Evolutionary conservation across 1,284 basidiomycete species (phyloP).

Genomic region (Rhodotorula glutinis): DNA sequence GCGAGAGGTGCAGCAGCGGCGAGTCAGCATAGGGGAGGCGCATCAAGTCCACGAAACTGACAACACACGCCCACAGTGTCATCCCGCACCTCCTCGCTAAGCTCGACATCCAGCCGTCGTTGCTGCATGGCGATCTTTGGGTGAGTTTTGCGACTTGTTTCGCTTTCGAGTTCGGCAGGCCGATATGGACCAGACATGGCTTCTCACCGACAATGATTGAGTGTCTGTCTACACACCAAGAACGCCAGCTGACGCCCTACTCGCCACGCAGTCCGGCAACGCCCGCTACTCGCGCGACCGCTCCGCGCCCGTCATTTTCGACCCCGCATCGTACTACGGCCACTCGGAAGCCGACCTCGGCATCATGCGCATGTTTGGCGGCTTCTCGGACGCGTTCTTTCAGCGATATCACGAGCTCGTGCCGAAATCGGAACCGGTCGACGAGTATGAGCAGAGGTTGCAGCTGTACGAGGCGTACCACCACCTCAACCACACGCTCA

Average conservation of each 20-base stretch:
- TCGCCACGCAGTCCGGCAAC: conserved; percentile 16
- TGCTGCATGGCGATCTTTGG: conserved; percentile 36
- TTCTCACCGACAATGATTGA: no score
- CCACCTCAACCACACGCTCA: conserved; percentile 27
- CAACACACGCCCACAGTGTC: background rate
- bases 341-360: conserved; percentile 28
- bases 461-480: conserved; percentile 31
- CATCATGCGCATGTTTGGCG: conserved; percentile 32
- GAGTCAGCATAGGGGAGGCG: background rate
- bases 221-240: background rate
- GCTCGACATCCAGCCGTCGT: conserved; percentile 23
- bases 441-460: conserved; percentile 26
- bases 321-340: conserved; percentile 31
- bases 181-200: no score
- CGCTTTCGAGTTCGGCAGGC: no score
- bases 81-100: conserved; percentile 17
- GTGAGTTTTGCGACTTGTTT: no score
- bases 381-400: conserved; percentile 21
- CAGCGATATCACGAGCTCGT: conserved; percentile 16
- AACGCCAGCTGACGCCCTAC: background rate
- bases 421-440: conserved; percentile 17
- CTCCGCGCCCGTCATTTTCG: conserved; percentile 21
- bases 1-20: conserved; percentile 4
- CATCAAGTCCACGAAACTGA: background rate
- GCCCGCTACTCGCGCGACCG: conserved; percentile 16